Evolutionary conservation across 495 filamentous ascomycete genomes (phyloP), one percentile per base, ranked within the genome.

Genomic region (Immersiella caudata): DNA sequence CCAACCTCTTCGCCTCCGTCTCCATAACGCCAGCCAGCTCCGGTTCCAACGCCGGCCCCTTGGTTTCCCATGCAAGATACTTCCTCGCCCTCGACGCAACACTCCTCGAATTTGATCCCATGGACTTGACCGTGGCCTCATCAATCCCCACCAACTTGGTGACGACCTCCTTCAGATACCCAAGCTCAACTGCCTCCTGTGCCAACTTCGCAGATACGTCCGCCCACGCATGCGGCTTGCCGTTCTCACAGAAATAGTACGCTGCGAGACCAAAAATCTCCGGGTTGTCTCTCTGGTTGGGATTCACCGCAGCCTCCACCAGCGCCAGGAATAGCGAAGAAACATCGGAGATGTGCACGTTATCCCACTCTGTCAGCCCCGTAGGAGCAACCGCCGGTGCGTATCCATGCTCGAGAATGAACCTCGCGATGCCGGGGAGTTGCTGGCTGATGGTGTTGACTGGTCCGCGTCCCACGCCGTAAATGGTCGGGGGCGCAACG

Each of bases 401-500:
- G 70, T 88, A 82, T 22, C 90, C 87, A 20, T 84, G 78, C 74
- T 89, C 70, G 7, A 95, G 74, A 6, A 87, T 87, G 11, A 74
- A 75, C 2, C 79, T 72, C n/a, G 82, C 77, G 21, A 95, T 75
- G 54, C 75, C 73, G 60, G 89, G 88, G 0, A 89, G 84, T 71
- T 95, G 91, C 60, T 85, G 74, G 67, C 88, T 90, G 71, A 85
- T 82, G 70, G 82, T 79, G 73, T 94, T 95, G 52, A 81, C 84
- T 1, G 91, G 83, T 0, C 93, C 91, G 35, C 90, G 86, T 26
- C 91, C 93, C 0, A 49, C 26, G 7, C 91, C 93, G 73, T 94
- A 94, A 74, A 96, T 95, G 6, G 85, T 86, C 1, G 92, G 91
- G 6, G 93, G 91, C 67, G 87, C 91, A 24, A 95, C 83, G 73